phyloP scores from a whole-genome alignment of 768 basidiomycete genomes.

The Gloeophyllum trabeum region DNA sequence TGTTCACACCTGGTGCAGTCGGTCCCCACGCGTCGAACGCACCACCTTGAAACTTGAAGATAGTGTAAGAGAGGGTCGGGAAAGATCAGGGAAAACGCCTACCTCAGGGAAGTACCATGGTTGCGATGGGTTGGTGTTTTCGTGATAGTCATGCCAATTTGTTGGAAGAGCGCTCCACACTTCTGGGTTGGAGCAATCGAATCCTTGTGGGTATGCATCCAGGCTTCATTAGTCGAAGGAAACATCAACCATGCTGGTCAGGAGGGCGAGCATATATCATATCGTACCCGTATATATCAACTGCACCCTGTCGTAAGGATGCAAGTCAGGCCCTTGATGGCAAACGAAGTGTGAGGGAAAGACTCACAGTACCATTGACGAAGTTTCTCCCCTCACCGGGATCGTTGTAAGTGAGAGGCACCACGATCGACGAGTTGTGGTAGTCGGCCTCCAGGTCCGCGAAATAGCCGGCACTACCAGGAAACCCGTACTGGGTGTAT shows the following conservation, averaged over 20 bases:
- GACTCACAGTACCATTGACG: constrained; percentile 54
- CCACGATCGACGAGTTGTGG: constrained; percentile 42
- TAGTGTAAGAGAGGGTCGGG: neutral
- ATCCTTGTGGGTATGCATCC: constrained; percentile 69
- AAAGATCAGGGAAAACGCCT: neutral
- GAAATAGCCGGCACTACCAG: constrained; percentile 42
- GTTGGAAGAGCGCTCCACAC: constrained; percentile 54
- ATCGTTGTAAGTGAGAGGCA: constrained; percentile 71
- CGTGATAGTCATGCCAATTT: constrained; percentile 57
- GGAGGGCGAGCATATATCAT: neutral
- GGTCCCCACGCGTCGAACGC: constrained; percentile 79
- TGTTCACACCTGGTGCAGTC: constrained; percentile 41
- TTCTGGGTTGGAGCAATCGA: constrained; percentile 69
- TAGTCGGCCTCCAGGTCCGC: constrained; percentile 46
- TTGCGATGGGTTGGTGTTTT: constrained; percentile 31
- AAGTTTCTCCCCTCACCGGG: constrained; percentile 46
- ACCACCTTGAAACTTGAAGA: constrained; percentile 53
- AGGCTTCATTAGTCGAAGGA: constrained; percentile 11
- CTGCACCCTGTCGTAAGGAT: constrained; percentile 38
- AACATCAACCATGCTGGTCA: neutral
- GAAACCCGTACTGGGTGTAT: constrained; percentile 39
- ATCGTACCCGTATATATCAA: constrained; percentile 61
- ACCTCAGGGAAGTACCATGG: constrained; percentile 69
- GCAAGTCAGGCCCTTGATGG: neutral
- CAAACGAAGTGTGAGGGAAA: neutral